phyloP scores from a whole-genome alignment of 768 basidiomycete species.

The Russula griseocarnosa region DNA sequence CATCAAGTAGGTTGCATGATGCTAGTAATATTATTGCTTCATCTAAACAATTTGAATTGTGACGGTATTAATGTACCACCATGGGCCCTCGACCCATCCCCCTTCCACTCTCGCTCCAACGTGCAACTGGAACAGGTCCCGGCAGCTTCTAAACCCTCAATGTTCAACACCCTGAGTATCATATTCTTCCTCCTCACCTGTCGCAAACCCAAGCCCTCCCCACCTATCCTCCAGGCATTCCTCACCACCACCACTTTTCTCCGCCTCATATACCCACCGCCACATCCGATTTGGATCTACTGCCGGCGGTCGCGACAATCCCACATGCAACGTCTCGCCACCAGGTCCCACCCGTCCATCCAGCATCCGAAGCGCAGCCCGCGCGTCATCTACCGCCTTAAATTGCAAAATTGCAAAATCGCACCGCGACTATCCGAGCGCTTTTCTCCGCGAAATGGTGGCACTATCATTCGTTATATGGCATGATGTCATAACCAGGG shows the following conservation, averaged over 20 bases:
- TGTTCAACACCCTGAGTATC: no score
- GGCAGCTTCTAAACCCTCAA: no score
- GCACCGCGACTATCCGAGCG: background rate
- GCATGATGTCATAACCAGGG: no score
- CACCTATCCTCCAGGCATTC: background rate
- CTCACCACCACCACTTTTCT: background rate
- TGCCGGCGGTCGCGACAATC: background rate
- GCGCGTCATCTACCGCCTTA: slow-evolving; percentile 3
- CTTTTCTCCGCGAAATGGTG: slow-evolving; percentile 6
- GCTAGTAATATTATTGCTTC: no score
- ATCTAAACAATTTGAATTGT: no score
- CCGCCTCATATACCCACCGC: background rate
- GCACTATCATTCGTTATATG: background rate
- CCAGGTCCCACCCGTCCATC: background rate
- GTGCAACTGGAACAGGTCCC: no score
- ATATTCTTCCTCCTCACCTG: background rate
- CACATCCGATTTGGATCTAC: background rate
- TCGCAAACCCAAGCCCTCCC: slow-evolving; percentile 3
- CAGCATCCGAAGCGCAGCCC: background rate
- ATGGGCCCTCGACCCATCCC: no score
- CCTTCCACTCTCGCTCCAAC: no score
- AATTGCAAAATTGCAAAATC: background rate
- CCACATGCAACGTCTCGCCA: background rate
- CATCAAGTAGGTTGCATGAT: no score
- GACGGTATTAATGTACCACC: no score